Evolutionary conservation across 345 rosid genomes (phyloP), one percentile per base, ranked within the genome.

Genomic region (Isatis tinctoria): DNA sequence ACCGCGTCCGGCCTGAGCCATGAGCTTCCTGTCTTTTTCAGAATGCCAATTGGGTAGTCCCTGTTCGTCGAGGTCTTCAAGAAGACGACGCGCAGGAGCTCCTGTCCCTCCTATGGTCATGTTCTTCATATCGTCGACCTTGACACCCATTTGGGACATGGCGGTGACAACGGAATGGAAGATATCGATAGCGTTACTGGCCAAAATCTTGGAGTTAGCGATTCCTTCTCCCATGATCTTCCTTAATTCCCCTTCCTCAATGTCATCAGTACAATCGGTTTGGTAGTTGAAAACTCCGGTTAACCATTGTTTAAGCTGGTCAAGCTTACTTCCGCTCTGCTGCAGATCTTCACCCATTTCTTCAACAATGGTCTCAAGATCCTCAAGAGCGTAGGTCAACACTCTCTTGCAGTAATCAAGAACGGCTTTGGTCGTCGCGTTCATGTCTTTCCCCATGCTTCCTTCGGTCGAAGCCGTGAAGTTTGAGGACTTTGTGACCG

Each of bases 21-120:
- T 47, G 56, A 90, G 87, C 69, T 81, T 87, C 33, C 93, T 78
- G 66, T 90, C 93, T 18, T 79, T 64, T 3, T 51, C 81, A 10
- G 87, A 67, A 59, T 85, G 64, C 97, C 97, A 92, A 13, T 81
- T 39, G 0, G 96, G 97, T 14, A 58, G 79, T 51, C 79, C 83
- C 63, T 72, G 60, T 0, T 18, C 6, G 44, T 56, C 45, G 17
- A 11, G 68, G 36, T 56, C 73, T 43, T 67, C 54, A 14, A 82
- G 81, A 40, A 86, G 83, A 2, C 83, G 82, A 60, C 90, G 88
- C 3, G 75, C 60, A 49, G 62, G 62, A 20, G 51, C 9, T n/a
- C 68, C 49, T 1, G 18, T 3, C 27, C 33, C 35, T 47, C 71
- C 72, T 3, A 54, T 39, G 47, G 65, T 57, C 8, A 33, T 22